These are phyloP conservation scores for Metarhizium humberi DNA, from an alignment of 2,329 filamentous ascomycete genomes.

Conservation along the genomic window DNA sequence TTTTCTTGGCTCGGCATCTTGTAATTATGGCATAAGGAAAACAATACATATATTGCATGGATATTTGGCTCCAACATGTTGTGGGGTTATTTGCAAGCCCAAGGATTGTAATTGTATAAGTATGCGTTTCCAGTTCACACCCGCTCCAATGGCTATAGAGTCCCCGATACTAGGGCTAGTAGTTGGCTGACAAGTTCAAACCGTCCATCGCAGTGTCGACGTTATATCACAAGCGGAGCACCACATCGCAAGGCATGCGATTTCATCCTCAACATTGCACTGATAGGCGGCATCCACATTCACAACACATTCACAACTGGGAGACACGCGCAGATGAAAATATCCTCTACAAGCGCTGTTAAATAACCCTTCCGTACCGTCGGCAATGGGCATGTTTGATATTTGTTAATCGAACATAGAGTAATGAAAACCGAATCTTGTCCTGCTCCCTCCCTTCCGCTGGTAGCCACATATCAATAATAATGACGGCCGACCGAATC, in stretches of 20 bases:
- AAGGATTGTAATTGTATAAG: no score
- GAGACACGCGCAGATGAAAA: conserved; percentile 5
- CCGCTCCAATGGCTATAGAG: no score
- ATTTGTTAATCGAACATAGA: conserved; percentile 7
- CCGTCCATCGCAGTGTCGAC: no score
- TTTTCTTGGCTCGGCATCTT: not conserved
- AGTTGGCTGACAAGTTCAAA: no score
- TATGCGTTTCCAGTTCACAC: no score
- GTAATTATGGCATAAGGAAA: conserved; percentile 8
- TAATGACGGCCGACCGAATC: not conserved
- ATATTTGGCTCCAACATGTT: not conserved
- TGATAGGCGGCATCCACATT: not conserved
- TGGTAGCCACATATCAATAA: conserved; percentile 1
- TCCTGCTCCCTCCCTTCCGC: not conserved
- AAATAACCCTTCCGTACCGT: not conserved
- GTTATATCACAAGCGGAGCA: no score
- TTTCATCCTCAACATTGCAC: no score
- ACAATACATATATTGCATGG: not conserved
- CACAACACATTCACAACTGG: not conserved
- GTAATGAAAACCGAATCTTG: not conserved
- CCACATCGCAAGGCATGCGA: no score
- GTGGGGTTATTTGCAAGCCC: no score
- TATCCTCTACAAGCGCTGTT: not conserved
- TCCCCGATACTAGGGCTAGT: no score
- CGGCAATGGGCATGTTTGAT: not conserved